Evolutionary conservation across 2,329 filamentous ascomycete genomes (phyloP), one percentile per base, ranked within the genome.

Genomic region (Trichoderma atrobrunneum): DNA sequence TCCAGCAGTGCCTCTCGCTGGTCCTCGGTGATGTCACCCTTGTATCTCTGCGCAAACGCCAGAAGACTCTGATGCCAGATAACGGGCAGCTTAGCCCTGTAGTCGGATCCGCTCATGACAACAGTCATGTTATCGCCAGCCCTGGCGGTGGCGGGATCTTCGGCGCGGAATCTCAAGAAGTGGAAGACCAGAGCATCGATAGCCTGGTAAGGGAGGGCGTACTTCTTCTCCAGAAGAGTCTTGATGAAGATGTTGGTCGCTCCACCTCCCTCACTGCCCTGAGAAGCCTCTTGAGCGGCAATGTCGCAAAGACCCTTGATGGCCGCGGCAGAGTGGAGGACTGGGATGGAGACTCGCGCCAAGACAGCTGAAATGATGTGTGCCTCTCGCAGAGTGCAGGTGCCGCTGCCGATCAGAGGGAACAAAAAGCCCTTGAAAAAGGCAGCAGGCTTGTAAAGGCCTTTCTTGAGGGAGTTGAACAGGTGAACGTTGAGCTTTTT

Each of bases 361-460:
- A 99, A 87, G 2, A 97, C 95, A 10, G 92, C 94, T 4, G 92
- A 93, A 56, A 99, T 89, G 76, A 99, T 98, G 76, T 94, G 91
- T 6, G 96, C 96, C 82, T 99, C 96, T 65, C 95, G 90, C 65
- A 98, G 84, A 0, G 95, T 97, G 84, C 95, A 98, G n/a, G 91
- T 94, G 32, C 94, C 93, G 65, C 91, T 92, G 10, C 89, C 89
- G 11, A 97, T 91, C 21, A 99, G 88, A 0, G 96, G 96, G 79
- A 98, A 98, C 18, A 99, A 86, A 76, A 99, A 90, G 5, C 95
- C 96, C 81, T 98, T 97, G 88, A 99, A 99, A 83, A 97, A 99
- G 21, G 95, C 94, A 0, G 93, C 92, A 7, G 96, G 96, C 81
- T 97, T 97, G 85, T 97, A 98, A 16, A 98, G 87, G 8, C 90